Conservation (phyloP, 306 rosid species). For the Inga oerstediana region DNA sequence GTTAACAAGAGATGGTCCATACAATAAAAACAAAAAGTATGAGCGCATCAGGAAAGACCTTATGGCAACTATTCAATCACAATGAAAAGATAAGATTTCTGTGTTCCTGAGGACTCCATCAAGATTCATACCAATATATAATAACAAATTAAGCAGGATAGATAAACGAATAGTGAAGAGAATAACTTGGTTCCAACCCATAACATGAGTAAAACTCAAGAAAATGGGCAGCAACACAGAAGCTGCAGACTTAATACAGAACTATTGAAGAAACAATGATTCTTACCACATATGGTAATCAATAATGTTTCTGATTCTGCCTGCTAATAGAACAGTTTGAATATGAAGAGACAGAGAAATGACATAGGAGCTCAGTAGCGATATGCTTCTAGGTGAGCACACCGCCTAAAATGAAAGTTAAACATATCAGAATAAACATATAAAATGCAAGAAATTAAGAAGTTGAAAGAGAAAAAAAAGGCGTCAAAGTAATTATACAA, state of each 20-base stretch:
- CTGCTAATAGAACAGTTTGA: background rate
- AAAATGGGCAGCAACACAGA: background rate
- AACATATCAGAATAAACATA: background rate
- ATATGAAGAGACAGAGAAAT: background rate
- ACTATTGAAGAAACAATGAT: background rate
- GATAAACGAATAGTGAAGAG: background rate
- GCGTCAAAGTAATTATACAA: background rate
- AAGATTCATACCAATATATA: background rate
- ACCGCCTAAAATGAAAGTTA: background rate
- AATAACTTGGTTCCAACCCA: background rate
- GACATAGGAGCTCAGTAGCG: background rate
- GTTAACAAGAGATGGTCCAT: too few relatives aligned
- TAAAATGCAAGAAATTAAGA: background rate
- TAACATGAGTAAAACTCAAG: background rate
- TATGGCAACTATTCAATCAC: too few relatives aligned
- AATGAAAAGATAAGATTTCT: too few relatives aligned
- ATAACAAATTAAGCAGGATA: background rate
- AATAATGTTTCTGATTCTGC: background rate
- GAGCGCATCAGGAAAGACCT: too few relatives aligned
- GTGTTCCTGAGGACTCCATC: too few relatives aligned
- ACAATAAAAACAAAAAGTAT: too few relatives aligned
- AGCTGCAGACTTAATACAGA: background rate
- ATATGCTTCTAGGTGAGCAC: background rate
- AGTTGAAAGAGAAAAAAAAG: background rate
- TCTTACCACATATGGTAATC: constrained; percentile 4